Evolutionary conservation across 768 basidiomycete species (phyloP), one percentile per base, ranked within the genome.

Genomic region (Psilocybe subaeruginosa): DNA sequence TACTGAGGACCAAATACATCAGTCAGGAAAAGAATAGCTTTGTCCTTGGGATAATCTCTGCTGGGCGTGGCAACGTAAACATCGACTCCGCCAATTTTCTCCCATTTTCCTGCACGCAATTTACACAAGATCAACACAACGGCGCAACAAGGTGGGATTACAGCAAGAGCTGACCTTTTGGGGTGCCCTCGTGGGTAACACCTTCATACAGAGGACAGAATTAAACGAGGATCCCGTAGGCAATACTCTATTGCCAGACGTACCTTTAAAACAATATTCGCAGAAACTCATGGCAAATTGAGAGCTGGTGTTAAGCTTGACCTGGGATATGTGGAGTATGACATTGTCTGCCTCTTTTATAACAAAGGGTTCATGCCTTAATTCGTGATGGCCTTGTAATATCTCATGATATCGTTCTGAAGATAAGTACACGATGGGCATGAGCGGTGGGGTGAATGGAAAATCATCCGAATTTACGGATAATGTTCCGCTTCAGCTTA

Each of bases 51-150:
- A 62, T 84, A 86, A 14, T 43, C 41, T 2, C 60, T 64, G 1
- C 76, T 70, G 9, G 88, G 88, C 0, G 81, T 85, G 0, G 82
- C 81, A 54, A 87, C 76, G 61, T 90, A 89, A 63, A 73, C 75
- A 9, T 74, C 69, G 50, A 87, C 76, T 1, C 84, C 86, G 30
- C 73, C 76, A 59, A 88, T 78, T 31, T 69, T 63, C 65, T 84
- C 79, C 66, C 76, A 71, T 69, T 76, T 78, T n/a, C 87, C 86
- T 87, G 57, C 39, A 46, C 4, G 3, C 8, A 35, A 16, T n/a
- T 11, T 9, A 1, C 31, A 12, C 30, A 16, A 41, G 35, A 56
- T 55, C 31, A 19, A 19, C 23, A 45, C 5, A 2, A 17, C 16
- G 31, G 1, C 50, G 29, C 23, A n/a, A n/a, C 37, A 29, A 19